phyloP scores from a whole-genome alignment of 2,329 filamentous ascomycete genomes.

The Colletotrichum endophyticum region DNA sequence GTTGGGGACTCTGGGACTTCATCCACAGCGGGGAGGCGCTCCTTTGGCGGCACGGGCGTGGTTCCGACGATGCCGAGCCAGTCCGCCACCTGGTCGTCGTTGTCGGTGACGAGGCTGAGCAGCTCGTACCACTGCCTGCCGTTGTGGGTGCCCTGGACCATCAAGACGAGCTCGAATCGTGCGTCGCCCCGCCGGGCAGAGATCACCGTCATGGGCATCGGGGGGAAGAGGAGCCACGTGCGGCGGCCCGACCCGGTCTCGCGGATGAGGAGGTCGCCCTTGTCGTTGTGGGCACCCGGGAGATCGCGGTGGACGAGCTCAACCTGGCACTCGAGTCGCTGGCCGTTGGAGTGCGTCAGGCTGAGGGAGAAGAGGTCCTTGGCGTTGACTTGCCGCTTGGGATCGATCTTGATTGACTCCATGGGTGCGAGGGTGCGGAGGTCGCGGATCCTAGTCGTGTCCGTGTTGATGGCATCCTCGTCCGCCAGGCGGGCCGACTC shows the following conservation, averaged over 20 bases:
- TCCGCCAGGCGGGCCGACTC: constrained; percentile 78
- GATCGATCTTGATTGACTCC: constrained; percentile 73
- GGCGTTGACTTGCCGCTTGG: constrained; percentile 81
- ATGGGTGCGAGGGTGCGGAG: constrained; percentile 76
- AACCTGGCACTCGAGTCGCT: constrained; percentile 86
- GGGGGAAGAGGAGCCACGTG: constrained; percentile 88
- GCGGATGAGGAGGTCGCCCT: constrained; percentile 89
- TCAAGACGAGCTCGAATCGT: constrained; percentile 77
- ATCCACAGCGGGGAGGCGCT: constrained; percentile 36
- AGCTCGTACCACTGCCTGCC: constrained; percentile 82
- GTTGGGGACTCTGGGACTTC: constrained; percentile 22
- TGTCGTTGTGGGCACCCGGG: constrained; percentile 65
- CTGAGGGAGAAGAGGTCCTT: constrained; percentile 90
- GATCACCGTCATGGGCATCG: constrained; percentile 73
- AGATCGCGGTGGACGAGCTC: constrained; percentile 89
- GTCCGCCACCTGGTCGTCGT: constrained; percentile 79
- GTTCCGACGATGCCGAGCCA: constrained; percentile 82
- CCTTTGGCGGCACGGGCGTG: constrained; percentile 51
- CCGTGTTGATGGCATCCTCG: constrained; percentile 84
- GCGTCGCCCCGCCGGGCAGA: constrained; percentile 80
- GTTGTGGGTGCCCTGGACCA: constrained; percentile 77
- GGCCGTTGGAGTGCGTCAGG: constrained; percentile 85
- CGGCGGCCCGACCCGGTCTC: constrained; percentile 80
- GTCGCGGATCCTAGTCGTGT: constrained; percentile 81
- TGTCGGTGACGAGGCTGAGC: constrained; percentile 76